Evolutionary conservation across 768 basidiomycete species (phyloP).

Genomic region (Thelephora ganbajun): DNA sequence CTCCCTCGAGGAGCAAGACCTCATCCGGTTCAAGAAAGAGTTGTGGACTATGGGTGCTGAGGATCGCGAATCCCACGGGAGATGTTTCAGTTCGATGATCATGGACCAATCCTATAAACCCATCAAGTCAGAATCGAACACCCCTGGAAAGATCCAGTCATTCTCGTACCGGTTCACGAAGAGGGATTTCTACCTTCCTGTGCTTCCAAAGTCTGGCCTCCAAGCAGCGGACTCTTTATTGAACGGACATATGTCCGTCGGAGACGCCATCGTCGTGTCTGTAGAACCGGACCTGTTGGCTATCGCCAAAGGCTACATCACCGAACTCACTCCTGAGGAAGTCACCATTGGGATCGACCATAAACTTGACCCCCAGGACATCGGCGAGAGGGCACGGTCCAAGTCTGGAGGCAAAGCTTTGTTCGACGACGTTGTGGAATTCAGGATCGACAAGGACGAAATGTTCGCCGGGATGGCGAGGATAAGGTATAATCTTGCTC

Average conservation of each 20-base stretch:
- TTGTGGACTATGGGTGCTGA: slow-evolving; percentile 82
- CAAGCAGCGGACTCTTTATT: slow-evolving; percentile 29
- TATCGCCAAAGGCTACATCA: slow-evolving; percentile 70
- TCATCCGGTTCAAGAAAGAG: slow-evolving; percentile 74
- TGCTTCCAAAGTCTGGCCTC: neutral
- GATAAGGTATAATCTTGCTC: slow-evolving; percentile 82
- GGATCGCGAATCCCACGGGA: slow-evolving; percentile 68
- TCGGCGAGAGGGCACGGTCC: slow-evolving; percentile 24
- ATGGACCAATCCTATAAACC: slow-evolving; percentile 31
- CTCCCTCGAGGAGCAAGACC: slow-evolving; percentile 77
- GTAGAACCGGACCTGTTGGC: slow-evolving; percentile 81
- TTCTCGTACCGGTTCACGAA: slow-evolving; percentile 63
- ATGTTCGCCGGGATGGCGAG: slow-evolving; percentile 74
- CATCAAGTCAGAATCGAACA: slow-evolving; percentile 8
- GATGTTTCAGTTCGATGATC: slow-evolving; percentile 77
- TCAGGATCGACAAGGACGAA: slow-evolving; percentile 92
- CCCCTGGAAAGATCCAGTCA: slow-evolving; percentile 51
- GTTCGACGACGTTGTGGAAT: slow-evolving; percentile 25
- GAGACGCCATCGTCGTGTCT: slow-evolving; percentile 80
- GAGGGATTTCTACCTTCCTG: neutral
- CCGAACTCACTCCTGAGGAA: slow-evolving; percentile 47
- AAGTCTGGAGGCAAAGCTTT: slow-evolving; percentile 16
- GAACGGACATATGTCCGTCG: slow-evolving; percentile 62
- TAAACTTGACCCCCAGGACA: slow-evolving; percentile 36
- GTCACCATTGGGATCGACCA: slow-evolving; percentile 80